Base-by-base conservation (phyloP, 2,329 filamentous ascomycete species). In the Neopestalotiopsis sp. region DNA sequence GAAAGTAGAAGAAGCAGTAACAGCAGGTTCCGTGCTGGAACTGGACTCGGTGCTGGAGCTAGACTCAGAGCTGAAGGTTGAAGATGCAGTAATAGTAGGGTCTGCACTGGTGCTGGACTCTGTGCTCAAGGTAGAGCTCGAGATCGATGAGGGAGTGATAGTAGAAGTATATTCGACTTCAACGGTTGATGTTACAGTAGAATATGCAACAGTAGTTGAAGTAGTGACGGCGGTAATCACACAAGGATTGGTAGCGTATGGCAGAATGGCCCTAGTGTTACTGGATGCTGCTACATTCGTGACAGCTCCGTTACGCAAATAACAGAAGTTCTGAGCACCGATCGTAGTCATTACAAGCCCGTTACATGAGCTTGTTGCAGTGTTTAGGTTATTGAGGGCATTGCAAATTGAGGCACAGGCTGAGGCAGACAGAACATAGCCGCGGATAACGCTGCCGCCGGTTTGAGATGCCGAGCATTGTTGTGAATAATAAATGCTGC, bases 111-210 rank as follows among this genome's bases (percentile, higher is more conserved):
- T 14, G n/a, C 20, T 58, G 10, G 56, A 58, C 14, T 58, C 20
- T n/a, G n/a, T n/a, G n/a, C 56, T 28, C n/a, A 2, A 58, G 56
- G 12, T 58, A 7, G 56, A 58, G 56, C 56, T 30, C 56, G 28
- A n/a, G 10, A n/a, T 24, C 20, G 56, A n/a, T 3, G 56, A 58
- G 14, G 56, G 56, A 14, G n/a, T 58, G 7, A 58, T 58, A 58
- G 56, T 58, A 58, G 56, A 58, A n/a, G 56, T 58, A 58, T 58
- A 58, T 58, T 58, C 56, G 12, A 58, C 28, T 58, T 58, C 56
- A n/a, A 24, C 1, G n/a, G 56, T 28, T 12, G 56, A 14, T n/a
- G 28, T 58, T 14, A 3, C 3, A 14, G 56, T 58, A 30, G 56
- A 24, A 58, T 58, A 58, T 58, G 20, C n/a, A 12, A 58, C 56